Evolutionary conservation across 441 rosid genomes (phyloP), one percentile per base, ranked within the genome.

Genomic region (Populus hybrid): DNA sequence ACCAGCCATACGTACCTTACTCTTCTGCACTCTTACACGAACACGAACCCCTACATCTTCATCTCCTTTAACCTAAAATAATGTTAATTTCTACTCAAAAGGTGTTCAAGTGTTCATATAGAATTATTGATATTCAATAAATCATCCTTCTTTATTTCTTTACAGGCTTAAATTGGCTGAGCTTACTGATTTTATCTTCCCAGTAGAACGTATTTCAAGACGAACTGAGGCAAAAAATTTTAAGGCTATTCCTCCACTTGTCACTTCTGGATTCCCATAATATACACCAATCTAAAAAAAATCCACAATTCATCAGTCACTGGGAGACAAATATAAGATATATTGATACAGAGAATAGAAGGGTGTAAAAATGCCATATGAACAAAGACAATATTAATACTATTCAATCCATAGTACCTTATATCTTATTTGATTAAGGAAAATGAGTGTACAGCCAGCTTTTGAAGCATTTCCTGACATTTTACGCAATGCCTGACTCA

Each of bases 391-490:
- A 72, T 26, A 16, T 16, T 45, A 73, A 28, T 45, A 70, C 53
- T 28, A 74, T 42, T 53, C 33, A 78, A 79, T 74, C 20, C 71
- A 66, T 36, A 68, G 64, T 81, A 93, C 98, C 97, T 95, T 95
- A 78, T 95, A 93, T 91, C 99, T 83, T 78, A 95, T 95, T 83
- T 95, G 98, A 80, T 95, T 92, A 40, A 95, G 90, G 78, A 95
- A 95, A 77, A 95, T 90, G 71, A 95, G 92, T 18, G 98, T 95
- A 74, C 98, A 95, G 45, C 98, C 93, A 86, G 99, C 99, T 89
- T 95, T 95, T 26, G 99, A 95, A 75, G 98, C 98, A 81, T 95
- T 95, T 86, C 99, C 99, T 45, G 99, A 93, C 99, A 95, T 95
- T 88, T 93, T 95, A 78, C 97, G 98, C 84, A 95, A 83, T 78